phyloP scores from a whole-genome alignment of 306 rosid genomes.

The Echinosophora koreensis region DNA sequence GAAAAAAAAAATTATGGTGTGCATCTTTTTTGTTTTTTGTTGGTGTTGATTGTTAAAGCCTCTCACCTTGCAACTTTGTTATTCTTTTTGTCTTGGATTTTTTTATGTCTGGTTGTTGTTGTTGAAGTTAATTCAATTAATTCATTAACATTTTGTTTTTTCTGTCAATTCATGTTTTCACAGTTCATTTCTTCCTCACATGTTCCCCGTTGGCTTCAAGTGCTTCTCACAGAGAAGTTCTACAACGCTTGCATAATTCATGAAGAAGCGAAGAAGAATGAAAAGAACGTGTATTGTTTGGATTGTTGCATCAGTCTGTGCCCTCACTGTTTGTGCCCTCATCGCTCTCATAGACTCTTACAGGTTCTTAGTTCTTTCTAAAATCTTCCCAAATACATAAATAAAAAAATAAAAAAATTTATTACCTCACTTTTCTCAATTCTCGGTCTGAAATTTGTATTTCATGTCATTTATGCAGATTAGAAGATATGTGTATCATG shows the following conservation, averaged over 20 bases:
- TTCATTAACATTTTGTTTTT: neutral
- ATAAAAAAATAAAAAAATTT: neutral
- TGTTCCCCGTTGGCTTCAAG: conserved; percentile 83
- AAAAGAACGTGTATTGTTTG: conserved; percentile 86
- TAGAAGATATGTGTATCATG: conserved; percentile 85
- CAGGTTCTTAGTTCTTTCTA: conserved; percentile 67
- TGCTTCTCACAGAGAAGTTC: conserved; percentile 80
- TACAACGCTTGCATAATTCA: conserved; percentile 93
- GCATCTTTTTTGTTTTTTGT: neutral
- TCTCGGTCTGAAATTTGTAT: neutral
- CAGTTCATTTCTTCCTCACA: conserved; percentile 53
- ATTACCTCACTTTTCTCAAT: neutral
- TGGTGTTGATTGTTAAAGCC: neutral
- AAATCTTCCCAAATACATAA: neutral
- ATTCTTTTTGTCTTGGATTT: neutral
- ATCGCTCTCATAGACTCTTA: conserved; percentile 79
- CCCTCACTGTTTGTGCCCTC: conserved; percentile 87
- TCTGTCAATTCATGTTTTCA: conserved; percentile 2
- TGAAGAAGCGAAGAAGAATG: conserved; percentile 85
- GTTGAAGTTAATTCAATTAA: neutral
- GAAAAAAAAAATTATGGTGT: conserved; percentile 3
- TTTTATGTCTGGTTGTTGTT: neutral
- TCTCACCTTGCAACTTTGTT: neutral
- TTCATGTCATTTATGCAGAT: conserved; percentile 57
- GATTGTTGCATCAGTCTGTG: conserved; percentile 92